A percentile compares a stretch with the other conserved stretches of the same genome.
Evolutionary conservation across 495 filamentous ascomycete species (phyloP).

Genomic region (Aspergillus olivimuriae): DNA sequence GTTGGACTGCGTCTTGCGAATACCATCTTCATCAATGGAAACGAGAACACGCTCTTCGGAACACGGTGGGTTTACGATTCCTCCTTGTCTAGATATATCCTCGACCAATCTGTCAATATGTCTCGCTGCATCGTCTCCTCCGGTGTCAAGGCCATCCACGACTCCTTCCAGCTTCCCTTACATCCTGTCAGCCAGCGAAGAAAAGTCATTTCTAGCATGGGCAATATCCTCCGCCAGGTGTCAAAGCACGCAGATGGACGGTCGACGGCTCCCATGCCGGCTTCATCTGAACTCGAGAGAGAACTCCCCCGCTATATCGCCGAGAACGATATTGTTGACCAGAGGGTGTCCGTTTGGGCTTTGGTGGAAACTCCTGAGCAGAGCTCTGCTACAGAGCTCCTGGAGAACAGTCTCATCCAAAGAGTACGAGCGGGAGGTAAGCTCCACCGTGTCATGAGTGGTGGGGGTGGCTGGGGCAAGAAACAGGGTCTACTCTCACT

Average conservation of each 20-base stretch:
- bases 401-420: constrained; percentile 17
- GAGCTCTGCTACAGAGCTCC: constrained; percentile 10
- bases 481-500: constrained; percentile 80
- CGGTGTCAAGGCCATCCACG: constrained; percentile 10
- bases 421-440: constrained; percentile 40
- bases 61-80: constrained; percentile 46
- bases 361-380: constrained; percentile 43
- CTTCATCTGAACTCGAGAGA: constrained; percentile 69
- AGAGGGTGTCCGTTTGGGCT: constrained; percentile 68
- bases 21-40: constrained; percentile 69
- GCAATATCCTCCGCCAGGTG: constrained; percentile 74
- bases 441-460: constrained; percentile 68
- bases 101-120: constrained; percentile 24
- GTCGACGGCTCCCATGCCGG: constrained; percentile 48
- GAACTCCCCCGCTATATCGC: constrained; percentile 55
- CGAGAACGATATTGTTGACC: constrained; percentile 35
- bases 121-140: constrained; percentile 25
- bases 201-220: constrained; percentile 60
- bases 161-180: constrained; percentile 44
- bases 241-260: constrained; percentile 37
- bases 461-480: constrained; percentile 84
- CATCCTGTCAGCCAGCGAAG: constrained; percentile 59
- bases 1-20: constrained; percentile 62
- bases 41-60: constrained; percentile 51
- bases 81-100: constrained; percentile 12